phyloP scores from a whole-genome alignment of 228 moss, liverwort and hornwort genomes.

The Sphagnum magellanicum region DNA sequence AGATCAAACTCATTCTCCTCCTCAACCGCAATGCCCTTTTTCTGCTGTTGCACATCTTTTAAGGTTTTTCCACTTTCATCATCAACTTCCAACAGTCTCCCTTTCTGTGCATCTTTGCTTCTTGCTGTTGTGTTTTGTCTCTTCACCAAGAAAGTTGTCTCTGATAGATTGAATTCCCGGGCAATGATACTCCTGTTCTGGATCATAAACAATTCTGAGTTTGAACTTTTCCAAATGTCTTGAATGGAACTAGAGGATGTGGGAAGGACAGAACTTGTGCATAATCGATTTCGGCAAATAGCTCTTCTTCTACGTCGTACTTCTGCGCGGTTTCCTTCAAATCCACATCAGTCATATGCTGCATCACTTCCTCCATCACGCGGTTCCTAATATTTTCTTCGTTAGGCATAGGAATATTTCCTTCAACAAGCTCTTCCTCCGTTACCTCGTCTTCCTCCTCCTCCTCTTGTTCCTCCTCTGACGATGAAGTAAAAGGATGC shows the following conservation, averaged over 20 bases:
- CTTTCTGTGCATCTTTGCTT: conserved; percentile 6
- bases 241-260: neutral
- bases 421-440: conserved; percentile 10
- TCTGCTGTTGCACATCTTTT: conserved; percentile 24
- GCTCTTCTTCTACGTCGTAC: conserved; percentile 71
- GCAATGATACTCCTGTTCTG: conserved; percentile 32
- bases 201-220: no score
- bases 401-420: conserved; percentile 5
- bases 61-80: conserved; percentile 40
- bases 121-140: conserved; percentile 41
- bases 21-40: conserved; percentile 17
- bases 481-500: conserved; percentile 19
- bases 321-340: conserved; percentile 84
- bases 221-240: no score
- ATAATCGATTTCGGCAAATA: conserved; percentile 71
- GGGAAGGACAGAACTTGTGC: conserved; percentile 45
- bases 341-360: conserved; percentile 65
- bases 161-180: conserved; percentile 75
- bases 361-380: conserved; percentile 57
- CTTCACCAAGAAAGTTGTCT: conserved; percentile 92
- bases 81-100: conserved; percentile 18
- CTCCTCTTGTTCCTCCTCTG: conserved; percentile 13
- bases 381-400: conserved; percentile 23
- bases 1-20: conserved; percentile 80
- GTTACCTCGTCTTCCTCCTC: no score